Evolutionary conservation across 1,139 yeast genomes (phyloP).

Genomic region (Saccharomycopsis hybrid): DNA sequence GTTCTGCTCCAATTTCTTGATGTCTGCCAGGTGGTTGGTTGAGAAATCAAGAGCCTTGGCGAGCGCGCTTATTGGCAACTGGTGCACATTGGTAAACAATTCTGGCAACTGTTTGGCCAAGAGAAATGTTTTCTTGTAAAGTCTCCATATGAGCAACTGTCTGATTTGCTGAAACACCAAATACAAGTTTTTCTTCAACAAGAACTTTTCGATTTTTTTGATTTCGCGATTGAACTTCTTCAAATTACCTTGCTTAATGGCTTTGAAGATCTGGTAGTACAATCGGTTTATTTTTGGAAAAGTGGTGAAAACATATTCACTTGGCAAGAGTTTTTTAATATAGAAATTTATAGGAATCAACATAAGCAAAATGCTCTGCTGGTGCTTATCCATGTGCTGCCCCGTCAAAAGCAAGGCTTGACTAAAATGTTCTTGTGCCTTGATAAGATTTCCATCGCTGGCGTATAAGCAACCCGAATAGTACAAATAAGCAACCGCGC

Average conservation of each 20-base stretch:
- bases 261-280: slow-evolving; percentile 45
- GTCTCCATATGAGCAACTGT: slow-evolving; percentile 43
- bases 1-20: slow-evolving; percentile 2
- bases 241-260: slow-evolving; percentile 52
- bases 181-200: slow-evolving; percentile 58
- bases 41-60: slow-evolving; percentile 43
- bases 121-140: slow-evolving; percentile 44
- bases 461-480: slow-evolving; percentile 59
- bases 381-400: slow-evolving; percentile 28
- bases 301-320: slow-evolving; percentile 25
- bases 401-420: slow-evolving; percentile 40
- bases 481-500: slow-evolving; percentile 56
- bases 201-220: slow-evolving; percentile 38
- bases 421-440: slow-evolving; percentile 44
- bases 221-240: slow-evolving; percentile 41
- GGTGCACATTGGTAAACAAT: slow-evolving; percentile 20
- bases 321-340: slow-evolving; percentile 39
- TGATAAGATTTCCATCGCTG: slow-evolving; percentile 52
- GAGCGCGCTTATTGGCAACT: slow-evolving; percentile 43
- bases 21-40: slow-evolving; percentile 22
- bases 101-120: slow-evolving; percentile 30
- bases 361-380: slow-evolving; percentile 40
- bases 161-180: slow-evolving; percentile 53
- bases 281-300: slow-evolving; percentile 37
- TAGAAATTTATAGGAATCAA: slow-evolving; percentile 51